These are phyloP conservation scores for Scedosporium apiospermum DNA, from an alignment of 2,329 filamentous ascomycete species.

Conservation along the genomic window DNA sequence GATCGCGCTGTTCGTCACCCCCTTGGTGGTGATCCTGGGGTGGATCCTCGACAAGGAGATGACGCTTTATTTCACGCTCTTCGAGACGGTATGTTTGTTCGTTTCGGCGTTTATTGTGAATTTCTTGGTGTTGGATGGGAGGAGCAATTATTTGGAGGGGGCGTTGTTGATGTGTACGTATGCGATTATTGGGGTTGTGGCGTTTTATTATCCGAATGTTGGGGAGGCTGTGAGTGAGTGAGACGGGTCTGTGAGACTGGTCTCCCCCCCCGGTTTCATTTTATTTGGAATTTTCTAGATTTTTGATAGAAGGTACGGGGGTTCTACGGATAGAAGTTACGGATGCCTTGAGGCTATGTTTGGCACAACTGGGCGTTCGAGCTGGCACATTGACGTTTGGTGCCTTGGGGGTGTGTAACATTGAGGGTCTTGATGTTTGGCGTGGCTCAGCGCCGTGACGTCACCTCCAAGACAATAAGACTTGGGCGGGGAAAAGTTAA, in stretches of 20 bases:
- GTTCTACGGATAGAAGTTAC: no score
- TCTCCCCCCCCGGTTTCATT: neutral
- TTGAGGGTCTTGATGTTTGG: no score
- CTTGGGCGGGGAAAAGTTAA: no score
- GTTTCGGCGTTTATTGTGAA: constrained; percentile 79
- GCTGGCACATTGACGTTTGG: no score
- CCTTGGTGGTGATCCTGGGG: constrained; percentile 60
- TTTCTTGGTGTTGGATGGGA: constrained; percentile 75
- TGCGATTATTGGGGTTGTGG: constrained; percentile 56
- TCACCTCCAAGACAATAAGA: no score
- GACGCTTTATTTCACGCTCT: constrained; percentile 77
- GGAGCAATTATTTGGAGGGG: constrained; percentile 81
- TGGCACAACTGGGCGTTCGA: no score
- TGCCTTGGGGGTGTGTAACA: no score
- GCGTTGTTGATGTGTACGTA: constrained; percentile 58
- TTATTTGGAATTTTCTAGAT: neutral
- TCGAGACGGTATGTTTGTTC: constrained; percentile 73
- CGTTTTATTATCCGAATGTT: constrained; percentile 54
- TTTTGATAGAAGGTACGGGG: neutral
- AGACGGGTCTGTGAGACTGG: constrained; percentile 12
- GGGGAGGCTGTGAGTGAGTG: constrained; percentile 31
- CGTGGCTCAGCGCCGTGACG: no score
- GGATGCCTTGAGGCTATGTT: no score
- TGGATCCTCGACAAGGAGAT: constrained; percentile 61
- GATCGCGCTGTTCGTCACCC: constrained; percentile 62